Conservation (phyloP, 1,139 yeast species). For the Candida buenavistaensis region DNA sequence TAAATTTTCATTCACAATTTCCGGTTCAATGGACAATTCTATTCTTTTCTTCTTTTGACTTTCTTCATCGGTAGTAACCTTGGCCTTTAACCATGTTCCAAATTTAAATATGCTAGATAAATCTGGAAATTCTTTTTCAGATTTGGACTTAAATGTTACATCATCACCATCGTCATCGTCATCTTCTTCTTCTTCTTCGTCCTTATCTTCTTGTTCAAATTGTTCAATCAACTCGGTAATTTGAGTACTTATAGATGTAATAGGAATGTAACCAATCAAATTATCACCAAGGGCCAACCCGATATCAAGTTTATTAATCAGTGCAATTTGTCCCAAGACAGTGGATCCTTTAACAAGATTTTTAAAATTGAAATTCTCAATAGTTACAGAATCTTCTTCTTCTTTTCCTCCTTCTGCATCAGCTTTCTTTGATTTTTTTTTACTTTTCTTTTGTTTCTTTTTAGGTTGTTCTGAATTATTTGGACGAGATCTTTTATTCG, state of each 20-base stretch:
- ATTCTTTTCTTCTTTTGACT: conserved; percentile 62
- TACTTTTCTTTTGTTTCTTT: conserved; percentile 26
- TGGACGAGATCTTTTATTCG: conserved; percentile 30
- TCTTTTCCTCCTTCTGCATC: conserved; percentile 22
- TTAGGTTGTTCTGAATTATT: conserved; percentile 25
- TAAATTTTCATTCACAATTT: conserved; percentile 59
- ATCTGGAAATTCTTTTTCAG: conserved; percentile 50
- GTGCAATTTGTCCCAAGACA: conserved; percentile 73
- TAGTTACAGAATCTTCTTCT: conserved; percentile 34
- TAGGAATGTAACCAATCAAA: conserved; percentile 75
- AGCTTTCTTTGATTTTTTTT: conserved; percentile 35
- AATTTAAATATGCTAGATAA: conserved; percentile 54
- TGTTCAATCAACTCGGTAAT: conserved; percentile 58
- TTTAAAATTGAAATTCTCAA: conserved; percentile 64
- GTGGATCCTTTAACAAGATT: conserved; percentile 67
- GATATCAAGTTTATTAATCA: conserved; percentile 62
- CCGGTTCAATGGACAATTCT: conserved; percentile 75
- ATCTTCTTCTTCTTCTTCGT: conserved; percentile 45
- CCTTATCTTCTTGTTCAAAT: conserved; percentile 39
- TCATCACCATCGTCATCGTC: conserved; percentile 26
- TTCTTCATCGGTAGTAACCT: conserved; percentile 52
- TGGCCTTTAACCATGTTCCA: conserved; percentile 89
- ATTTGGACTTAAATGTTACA: conserved; percentile 25
- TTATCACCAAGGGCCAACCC: conserved; percentile 80
- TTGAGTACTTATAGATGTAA: conserved; percentile 70